These are phyloP conservation scores for Sarcodon sp. DNA, from an alignment of 768 basidiomycete genomes.

Conservation along the genomic window DNA sequence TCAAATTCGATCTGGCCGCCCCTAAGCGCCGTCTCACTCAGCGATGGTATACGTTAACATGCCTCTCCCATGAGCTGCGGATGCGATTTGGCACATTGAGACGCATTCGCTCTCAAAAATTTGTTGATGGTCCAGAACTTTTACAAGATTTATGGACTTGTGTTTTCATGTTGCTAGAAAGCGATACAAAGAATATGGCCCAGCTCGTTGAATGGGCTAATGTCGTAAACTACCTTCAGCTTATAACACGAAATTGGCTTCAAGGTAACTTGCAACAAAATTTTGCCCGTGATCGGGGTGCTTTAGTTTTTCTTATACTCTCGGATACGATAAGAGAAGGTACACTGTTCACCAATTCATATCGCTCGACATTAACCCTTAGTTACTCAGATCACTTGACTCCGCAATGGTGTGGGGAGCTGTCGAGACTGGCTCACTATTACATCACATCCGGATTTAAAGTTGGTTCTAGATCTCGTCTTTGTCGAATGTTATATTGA, in stretches of 20 bases:
- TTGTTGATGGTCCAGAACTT: conserved; percentile 8
- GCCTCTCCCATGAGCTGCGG: conserved; percentile 25
- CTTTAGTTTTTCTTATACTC: conserved; percentile 26
- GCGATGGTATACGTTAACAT: conserved; percentile 20
- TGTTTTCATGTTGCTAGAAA: conserved; percentile 48
- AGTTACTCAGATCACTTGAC: no score
- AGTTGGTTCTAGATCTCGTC: background rate
- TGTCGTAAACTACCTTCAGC: conserved; percentile 30
- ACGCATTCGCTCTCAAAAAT: conserved; percentile 18
- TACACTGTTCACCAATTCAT: no score
- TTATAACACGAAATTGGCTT: conserved; percentile 29
- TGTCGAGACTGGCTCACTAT: no score
- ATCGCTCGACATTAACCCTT: no score
- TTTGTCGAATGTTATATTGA: background rate
- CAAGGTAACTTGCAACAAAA: conserved; percentile 36
- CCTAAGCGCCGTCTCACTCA: conserved; percentile 36
- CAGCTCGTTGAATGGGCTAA: conserved; percentile 48
- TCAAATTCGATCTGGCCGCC: conserved; percentile 44
- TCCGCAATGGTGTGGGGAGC: no score
- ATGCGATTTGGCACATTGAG: conserved; percentile 20
- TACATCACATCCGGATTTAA: no score
- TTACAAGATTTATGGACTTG: conserved; percentile 31
- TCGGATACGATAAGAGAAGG: no score
- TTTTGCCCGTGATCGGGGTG: conserved; percentile 46
- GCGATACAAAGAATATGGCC: conserved; percentile 50